Evolutionary conservation across 1,139 yeast genomes (phyloP).

Genomic region (Diutina siamensis): DNA sequence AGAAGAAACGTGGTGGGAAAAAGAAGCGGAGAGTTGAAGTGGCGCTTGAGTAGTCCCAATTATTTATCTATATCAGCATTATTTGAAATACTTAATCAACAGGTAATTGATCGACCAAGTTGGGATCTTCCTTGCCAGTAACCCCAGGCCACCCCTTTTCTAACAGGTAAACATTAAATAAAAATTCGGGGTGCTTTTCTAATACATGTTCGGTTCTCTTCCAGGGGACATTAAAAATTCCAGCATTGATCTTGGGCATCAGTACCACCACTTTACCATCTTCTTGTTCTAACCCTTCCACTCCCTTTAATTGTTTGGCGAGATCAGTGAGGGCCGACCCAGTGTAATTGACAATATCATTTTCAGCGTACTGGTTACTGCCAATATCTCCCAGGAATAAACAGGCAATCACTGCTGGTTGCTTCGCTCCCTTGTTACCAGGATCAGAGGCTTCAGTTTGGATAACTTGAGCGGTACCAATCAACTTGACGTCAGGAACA

Average conservation of each 20-base stretch:
- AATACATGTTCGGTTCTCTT: constrained; percentile 45
- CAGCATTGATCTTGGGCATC: constrained; percentile 76
- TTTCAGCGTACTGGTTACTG: constrained; percentile 12
- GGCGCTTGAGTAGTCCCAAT: constrained; percentile 38
- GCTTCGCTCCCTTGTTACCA: constrained; percentile 16
- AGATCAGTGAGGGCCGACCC: constrained; percentile 35
- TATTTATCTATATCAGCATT: neutral
- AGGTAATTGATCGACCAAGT: neutral
- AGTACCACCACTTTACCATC: constrained; percentile 21
- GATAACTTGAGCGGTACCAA: constrained; percentile 46
- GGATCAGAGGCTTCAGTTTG: constrained; percentile 20
- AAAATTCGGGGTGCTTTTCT: constrained; percentile 13
- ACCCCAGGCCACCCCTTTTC: constrained; percentile 4
- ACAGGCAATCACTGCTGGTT: constrained; percentile 39
- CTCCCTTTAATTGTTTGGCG: constrained; percentile 8
- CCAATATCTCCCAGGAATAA: constrained; percentile 51
- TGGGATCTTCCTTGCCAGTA: neutral
- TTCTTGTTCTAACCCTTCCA: constrained; percentile 1
- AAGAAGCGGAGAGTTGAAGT: constrained; percentile 29
- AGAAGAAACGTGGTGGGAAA: constrained; percentile 15
- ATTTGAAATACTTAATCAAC: neutral
- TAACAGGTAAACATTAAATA: constrained; percentile 31
- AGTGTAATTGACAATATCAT: constrained; percentile 38
- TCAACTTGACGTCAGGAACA: constrained; percentile 19
- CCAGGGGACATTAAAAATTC: constrained; percentile 77